Evolutionary conservation across 371 early-diverging fungal genomes (phyloP).

Genomic region (Smittium mucronatum): DNA sequence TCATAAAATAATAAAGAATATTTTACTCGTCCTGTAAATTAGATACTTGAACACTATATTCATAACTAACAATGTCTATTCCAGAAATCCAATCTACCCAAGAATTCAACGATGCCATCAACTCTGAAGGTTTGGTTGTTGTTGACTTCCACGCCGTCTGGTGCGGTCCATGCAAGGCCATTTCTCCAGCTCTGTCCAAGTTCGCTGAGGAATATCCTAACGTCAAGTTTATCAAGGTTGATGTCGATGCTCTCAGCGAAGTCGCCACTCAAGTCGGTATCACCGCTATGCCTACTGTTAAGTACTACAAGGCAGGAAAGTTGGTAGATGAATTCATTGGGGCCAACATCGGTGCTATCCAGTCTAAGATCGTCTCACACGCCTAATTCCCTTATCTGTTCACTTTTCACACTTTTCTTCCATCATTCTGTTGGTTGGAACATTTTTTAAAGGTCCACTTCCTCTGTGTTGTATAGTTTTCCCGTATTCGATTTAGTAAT

Average conservation of each 20-base stretch:
- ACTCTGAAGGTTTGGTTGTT: conserved; percentile 29
- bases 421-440: not conserved
- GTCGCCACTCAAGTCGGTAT: conserved; percentile 50
- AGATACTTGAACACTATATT: too few species aligned
- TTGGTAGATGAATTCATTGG: conserved; percentile 61
- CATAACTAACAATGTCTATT: conserved; percentile 19
- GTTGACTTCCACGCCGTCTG: conserved; percentile 57
- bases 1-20: too few species aligned
- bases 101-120: conserved; percentile 17
- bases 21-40: too few species aligned
- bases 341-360: conserved; percentile 39
- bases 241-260: conserved; percentile 61
- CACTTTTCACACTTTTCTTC: not conserved
- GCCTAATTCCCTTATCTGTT: not conserved
- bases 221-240: conserved; percentile 67
- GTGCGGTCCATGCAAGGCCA: conserved; percentile 84
- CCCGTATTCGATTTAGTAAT: too few species aligned
- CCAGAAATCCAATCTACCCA: conserved; percentile 4
- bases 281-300: conserved; percentile 87
- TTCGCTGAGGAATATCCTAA: conserved; percentile 40
- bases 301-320: conserved; percentile 56
- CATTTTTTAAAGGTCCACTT: conserved; percentile 23
- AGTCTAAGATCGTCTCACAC: conserved; percentile 15
- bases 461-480: conserved; percentile 5
- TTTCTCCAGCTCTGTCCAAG: conserved; percentile 54